Conservation (phyloP, 768 basidiomycete species). For the Nidularia pulvinata region DNA sequence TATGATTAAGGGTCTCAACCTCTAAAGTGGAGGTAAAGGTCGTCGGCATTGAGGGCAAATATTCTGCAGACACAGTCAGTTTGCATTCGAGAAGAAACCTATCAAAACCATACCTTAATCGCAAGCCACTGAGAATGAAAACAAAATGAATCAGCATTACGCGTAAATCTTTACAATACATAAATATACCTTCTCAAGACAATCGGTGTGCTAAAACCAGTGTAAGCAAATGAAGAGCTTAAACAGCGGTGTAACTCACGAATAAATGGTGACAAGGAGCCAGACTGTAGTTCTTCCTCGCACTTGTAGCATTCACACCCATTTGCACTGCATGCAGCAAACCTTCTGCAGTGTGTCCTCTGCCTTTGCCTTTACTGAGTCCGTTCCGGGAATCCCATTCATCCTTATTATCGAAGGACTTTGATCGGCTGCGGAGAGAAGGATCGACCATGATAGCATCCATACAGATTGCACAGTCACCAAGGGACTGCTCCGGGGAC, state of each 20-base stretch:
- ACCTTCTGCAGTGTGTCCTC: conserved; percentile 25
- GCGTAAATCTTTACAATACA: not conserved
- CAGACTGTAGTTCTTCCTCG: conserved; percentile 74
- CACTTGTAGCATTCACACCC: conserved; percentile 39
- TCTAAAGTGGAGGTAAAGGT: conserved; percentile 76
- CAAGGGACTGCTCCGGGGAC: conserved; percentile 72
- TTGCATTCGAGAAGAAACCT: not conserved
- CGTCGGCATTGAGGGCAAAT: conserved; percentile 93
- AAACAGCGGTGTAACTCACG: conserved; percentile 41
- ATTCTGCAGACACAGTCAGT: conserved; percentile 44
- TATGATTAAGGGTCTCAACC: not conserved
- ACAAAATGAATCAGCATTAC: conserved; percentile 8
- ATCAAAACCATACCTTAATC: conserved; percentile 51
- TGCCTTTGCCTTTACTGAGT: conserved; percentile 10
- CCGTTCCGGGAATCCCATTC: conserved; percentile 12
- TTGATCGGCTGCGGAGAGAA: conserved; percentile 25
- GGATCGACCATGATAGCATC: conserved; percentile 70
- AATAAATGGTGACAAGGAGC: conserved; percentile 92
- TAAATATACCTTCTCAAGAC: conserved; percentile 68
- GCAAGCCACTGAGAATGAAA: conserved; percentile 59
- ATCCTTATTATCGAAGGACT: conserved; percentile 31
- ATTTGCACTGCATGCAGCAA: conserved; percentile 43
- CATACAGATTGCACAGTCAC: conserved; percentile 95
- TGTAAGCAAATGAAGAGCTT: not conserved
- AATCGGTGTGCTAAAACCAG: conserved; percentile 72